Percentiles rank a stretch among this genome's conserved stretches.
Evolutionary conservation across 2,329 filamentous ascomycete species (phyloP).

Genomic region (Fusarium sp.): DNA sequence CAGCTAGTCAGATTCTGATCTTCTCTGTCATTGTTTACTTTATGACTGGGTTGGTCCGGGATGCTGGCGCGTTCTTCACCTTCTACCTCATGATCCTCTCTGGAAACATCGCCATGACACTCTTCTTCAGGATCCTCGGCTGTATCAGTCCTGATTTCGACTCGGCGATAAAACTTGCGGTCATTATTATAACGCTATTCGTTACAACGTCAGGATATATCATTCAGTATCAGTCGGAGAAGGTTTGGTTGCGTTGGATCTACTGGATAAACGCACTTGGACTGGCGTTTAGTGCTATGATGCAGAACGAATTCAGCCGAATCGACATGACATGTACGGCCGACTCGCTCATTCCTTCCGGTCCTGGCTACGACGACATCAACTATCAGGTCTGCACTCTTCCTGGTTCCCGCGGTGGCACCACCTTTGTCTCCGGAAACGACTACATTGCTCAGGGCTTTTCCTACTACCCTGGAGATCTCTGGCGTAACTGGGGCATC

Average conservation of each 20-base stretch:
- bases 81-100: conserved; percentile 79
- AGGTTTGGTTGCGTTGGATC: conserved; percentile 84
- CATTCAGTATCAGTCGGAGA: conserved; percentile 81
- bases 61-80: conserved; percentile 82
- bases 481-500: conserved; percentile 90
- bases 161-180: conserved; percentile 85
- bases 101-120: conserved; percentile 78
- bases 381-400: conserved; percentile 85
- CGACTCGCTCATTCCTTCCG: conserved; percentile 77
- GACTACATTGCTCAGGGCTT: conserved; percentile 78
- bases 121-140: conserved; percentile 82
- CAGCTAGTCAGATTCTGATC: conserved; percentile 75
- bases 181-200: conserved; percentile 84
- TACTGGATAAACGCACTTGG: conserved; percentile 82
- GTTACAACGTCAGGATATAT: conserved; percentile 85
- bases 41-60: conserved; percentile 76
- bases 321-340: conserved; percentile 76
- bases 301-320: conserved; percentile 87
- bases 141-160: conserved; percentile 85
- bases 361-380: conserved; percentile 77
- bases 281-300: conserved; percentile 80
- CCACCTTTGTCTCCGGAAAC: conserved; percentile 70
- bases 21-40: conserved; percentile 85
- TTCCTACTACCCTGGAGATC: conserved; percentile 72
- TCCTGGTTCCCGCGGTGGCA: conserved; percentile 76